Conservation (phyloP, 139 green algal genomes). For the Spirogloea muscicola region DNA sequence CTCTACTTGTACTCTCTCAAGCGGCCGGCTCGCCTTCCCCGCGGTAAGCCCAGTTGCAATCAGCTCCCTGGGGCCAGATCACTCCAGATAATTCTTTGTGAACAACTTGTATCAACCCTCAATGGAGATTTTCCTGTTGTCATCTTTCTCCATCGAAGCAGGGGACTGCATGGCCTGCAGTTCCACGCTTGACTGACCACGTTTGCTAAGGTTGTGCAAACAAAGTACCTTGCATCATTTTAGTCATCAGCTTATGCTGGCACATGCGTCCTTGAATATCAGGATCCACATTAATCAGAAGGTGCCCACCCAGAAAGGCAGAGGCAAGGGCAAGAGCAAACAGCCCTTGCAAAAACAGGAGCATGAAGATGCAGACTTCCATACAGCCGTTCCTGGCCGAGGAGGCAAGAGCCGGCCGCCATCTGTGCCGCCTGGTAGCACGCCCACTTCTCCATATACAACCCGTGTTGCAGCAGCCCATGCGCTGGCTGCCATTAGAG, state of each 20-base stretch:
- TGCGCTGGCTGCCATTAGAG: conserved; percentile 26
- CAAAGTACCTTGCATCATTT: too few species aligned
- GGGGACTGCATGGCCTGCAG: too few species aligned
- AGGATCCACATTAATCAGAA: too few species aligned
- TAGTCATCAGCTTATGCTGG: conserved; percentile 11
- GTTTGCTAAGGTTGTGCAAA: too few species aligned
- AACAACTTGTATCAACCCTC: too few species aligned
- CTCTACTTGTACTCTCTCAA: neutral
- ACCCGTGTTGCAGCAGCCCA: conserved; percentile 34
- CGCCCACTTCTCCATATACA: conserved; percentile 1
- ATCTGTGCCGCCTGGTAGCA: neutral
- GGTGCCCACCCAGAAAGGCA: neutral
- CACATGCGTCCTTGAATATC: neutral
- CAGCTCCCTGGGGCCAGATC: neutral
- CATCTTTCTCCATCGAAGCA: too few species aligned
- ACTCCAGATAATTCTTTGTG: too few species aligned
- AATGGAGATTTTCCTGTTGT: too few species aligned
- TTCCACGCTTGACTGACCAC: too few species aligned
- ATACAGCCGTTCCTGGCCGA: neutral
- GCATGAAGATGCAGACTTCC: too few species aligned
- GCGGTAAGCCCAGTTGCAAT: conserved; percentile 2
- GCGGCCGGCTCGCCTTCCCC: conserved; percentile 2
- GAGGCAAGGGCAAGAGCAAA: neutral
- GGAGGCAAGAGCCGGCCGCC: neutral
- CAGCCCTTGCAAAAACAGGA: neutral